Conservation (phyloP, 208 protist species). For the Trypanosoma platydactyli region DNA sequence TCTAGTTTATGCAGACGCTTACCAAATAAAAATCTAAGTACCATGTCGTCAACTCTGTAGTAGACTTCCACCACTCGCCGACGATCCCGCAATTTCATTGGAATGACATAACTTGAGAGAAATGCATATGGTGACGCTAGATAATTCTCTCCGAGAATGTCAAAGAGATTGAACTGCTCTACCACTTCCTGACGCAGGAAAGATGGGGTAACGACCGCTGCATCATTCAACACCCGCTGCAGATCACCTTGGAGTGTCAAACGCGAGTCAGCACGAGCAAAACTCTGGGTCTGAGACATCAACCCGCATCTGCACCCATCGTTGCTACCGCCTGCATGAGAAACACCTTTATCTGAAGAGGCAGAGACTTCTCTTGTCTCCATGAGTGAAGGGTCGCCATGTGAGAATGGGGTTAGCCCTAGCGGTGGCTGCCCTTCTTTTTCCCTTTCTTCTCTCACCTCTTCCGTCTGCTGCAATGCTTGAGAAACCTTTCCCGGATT, state of each 20-base stretch:
- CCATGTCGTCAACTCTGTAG: conserved; percentile 66
- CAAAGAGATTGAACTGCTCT: conserved; percentile 81
- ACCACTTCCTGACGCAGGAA: conserved; percentile 48
- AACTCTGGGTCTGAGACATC: conserved; percentile 7
- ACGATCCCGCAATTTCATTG: conserved; percentile 61
- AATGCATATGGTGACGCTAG: conserved; percentile 80
- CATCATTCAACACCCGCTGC: conserved; percentile 34
- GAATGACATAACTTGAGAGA: conserved; percentile 70
- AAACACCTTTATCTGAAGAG: neutral
- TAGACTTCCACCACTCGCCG: conserved; percentile 67
- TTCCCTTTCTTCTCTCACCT: conserved; percentile 1
- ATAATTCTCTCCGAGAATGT: conserved; percentile 57
- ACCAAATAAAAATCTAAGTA: conserved; percentile 77
- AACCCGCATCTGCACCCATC: neutral
- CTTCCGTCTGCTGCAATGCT: neutral
- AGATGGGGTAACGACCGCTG: conserved; percentile 2
- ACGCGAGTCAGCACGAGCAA: conserved; percentile 11
- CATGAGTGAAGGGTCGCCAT: no score
- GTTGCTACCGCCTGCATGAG: neutral
- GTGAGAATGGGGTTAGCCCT: no score
- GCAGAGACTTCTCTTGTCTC: neutral
- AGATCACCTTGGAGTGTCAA: conserved; percentile 53
- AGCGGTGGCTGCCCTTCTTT: neutral
- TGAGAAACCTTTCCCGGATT: no score
- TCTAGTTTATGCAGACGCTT: conserved; percentile 57